Conservation (phyloP, 1,139 yeast species). For the Sporopachydermia cereana region DNA sequence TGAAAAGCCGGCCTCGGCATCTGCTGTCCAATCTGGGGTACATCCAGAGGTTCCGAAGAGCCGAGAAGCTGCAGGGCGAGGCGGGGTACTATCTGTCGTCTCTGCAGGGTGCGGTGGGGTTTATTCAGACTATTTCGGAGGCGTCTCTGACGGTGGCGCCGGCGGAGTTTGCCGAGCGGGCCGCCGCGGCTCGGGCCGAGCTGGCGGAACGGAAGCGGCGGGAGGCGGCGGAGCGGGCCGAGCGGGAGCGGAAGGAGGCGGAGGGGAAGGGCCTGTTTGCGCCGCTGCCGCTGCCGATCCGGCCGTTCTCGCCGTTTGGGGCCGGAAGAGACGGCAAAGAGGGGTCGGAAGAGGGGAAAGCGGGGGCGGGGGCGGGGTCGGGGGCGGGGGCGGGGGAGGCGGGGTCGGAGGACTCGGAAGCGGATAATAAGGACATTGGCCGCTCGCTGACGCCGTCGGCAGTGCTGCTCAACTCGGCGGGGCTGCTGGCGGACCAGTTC, state of each 20-base stretch:
- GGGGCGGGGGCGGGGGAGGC: neutral
- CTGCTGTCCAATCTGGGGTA: constrained; percentile 71
- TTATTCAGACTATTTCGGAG: constrained; percentile 48
- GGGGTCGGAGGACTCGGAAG: neutral
- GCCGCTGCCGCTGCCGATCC: constrained; percentile 3
- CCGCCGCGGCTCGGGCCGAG: constrained; percentile 15
- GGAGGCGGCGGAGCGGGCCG: constrained; percentile 12
- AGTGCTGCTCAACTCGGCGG: constrained; percentile 26
- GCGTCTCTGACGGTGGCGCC: constrained; percentile 50
- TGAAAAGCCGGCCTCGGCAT: constrained; percentile 51
- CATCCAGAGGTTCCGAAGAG: constrained; percentile 72
- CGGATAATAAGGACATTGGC: neutral
- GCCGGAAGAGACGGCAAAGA: constrained; percentile 9
- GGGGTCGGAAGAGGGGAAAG: constrained; percentile 4
- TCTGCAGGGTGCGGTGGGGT: constrained; percentile 74
- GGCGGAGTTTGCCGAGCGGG: constrained; percentile 41
- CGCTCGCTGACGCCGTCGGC: constrained; percentile 19
- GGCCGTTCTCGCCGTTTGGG: constrained; percentile 10
- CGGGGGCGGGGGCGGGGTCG: constrained; percentile 7
- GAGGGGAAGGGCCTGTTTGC: neutral
- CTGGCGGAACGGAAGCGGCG: constrained; percentile 9
- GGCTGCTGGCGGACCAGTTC: constrained; percentile 25
- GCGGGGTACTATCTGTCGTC: constrained; percentile 81
- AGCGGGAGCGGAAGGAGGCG: constrained; percentile 7
- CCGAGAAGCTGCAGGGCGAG: constrained; percentile 73